Conservation (phyloP, 164 flowering plant genomes). For the Dillenia suffruticosa region DNA sequence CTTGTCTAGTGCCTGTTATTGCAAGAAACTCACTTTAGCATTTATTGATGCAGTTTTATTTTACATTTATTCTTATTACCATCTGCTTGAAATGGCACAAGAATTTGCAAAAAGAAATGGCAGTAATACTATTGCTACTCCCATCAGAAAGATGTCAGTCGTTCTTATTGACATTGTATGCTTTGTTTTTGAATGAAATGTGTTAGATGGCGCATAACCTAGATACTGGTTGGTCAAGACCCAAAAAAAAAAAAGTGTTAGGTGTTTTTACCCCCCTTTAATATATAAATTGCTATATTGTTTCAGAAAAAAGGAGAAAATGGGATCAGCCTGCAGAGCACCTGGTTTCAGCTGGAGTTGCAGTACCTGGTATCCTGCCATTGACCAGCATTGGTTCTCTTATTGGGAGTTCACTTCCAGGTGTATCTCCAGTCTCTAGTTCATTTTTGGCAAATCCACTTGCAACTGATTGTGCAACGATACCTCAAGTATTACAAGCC, state of each 20-base stretch:
- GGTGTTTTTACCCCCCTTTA: background rate
- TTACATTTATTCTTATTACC: no score
- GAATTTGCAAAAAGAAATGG: no score
- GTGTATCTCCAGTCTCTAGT: conserved; percentile 25
- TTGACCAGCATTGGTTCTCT: conserved; percentile 30
- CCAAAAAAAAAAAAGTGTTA: no score
- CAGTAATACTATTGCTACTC: no score
- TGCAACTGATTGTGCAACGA: conserved; percentile 21
- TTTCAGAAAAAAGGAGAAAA: conserved; percentile 82
- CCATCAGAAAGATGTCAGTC: no score
- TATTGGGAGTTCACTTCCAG: conserved; percentile 39
- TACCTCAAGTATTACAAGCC: conserved; percentile 28
- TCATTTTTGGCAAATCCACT: conserved; percentile 27
- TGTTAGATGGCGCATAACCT: background rate
- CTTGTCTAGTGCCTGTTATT: no score
- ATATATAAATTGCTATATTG: background rate
- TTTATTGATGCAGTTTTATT: no score
- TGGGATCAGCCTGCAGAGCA: conserved; percentile 97
- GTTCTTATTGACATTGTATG: no score
- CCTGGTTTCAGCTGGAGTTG: conserved; percentile 49
- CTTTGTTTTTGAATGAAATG: no score
- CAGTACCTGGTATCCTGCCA: conserved; percentile 46
- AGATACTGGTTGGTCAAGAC: no score
- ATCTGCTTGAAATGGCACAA: no score
- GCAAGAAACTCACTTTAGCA: no score